Evolutionary conservation across 2,329 filamentous ascomycete species (phyloP), one percentile per base, ranked within the genome.

Genomic region (Acrodontium crateriforme): DNA sequence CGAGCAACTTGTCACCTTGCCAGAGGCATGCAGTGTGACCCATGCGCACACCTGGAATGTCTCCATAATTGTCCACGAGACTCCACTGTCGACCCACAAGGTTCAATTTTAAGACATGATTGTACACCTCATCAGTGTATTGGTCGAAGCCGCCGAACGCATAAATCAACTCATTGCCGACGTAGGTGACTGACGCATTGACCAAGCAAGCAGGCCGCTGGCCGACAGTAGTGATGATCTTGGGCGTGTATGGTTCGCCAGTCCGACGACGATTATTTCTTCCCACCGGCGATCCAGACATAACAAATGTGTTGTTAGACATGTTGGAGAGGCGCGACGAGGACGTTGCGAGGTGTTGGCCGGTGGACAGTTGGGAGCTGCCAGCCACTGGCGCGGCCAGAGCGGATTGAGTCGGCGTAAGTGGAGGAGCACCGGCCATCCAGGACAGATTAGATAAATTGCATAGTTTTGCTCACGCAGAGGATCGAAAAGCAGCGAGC

Each of bases 71-170:
- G 58, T 95, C 89, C 12, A 98, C 87, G 27, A 98, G 63, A 41
- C 74, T 89, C 89, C 89, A 98, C 53, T 89, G 82, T 42, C 89
- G 75, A 37, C 78, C 85, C 36, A 78, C 67, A 38, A 98, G 68
- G 53, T 98, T 85, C 28, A 98, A 62, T 45, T 74, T 77, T 38
- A 98, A 65, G 22, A 98, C 89, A 59, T 98, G 89, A 50, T 98
- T 98, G 59, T 98, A 98, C 11, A 98, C 77, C 62, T 98, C 89
- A 53, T 98, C 89, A 1, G 89, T 98, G 52, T 93, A 95, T 56
- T 95, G 87, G 51, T 98, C 89, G 49, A 98, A 98, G 11, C 89
- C 89, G 23, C 89, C 89, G 62, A 98, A 98, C 8, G 87, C 89
- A 56, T 91, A 95, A 45, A 98, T 95, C 55, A 89, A 76, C 53